Evolutionary conservation across 805 yeast species (phyloP).

Genomic region (Maudiozyma pseudohumilis): DNA sequence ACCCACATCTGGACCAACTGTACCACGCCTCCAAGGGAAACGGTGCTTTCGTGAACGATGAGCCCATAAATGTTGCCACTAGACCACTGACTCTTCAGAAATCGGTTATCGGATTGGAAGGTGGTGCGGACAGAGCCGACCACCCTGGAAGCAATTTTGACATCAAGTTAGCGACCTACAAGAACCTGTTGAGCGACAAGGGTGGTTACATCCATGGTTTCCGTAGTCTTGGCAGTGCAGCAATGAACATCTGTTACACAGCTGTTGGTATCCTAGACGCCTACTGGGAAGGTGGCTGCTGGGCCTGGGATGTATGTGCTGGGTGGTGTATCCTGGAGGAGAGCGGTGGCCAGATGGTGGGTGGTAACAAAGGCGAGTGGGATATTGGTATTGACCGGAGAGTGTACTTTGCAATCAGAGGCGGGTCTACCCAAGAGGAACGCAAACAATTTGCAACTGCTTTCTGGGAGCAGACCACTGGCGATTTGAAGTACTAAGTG

Average conservation of each 20-base stretch:
- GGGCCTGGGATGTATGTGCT: slow-evolving; percentile 62
- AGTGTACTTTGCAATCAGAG: slow-evolving; percentile 50
- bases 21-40: slow-evolving; percentile 46
- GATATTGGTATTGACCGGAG: slow-evolving; percentile 41
- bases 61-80: slow-evolving; percentile 25
- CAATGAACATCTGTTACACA: slow-evolving; percentile 48
- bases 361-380: slow-evolving; percentile 43
- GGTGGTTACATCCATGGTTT: slow-evolving; percentile 56
- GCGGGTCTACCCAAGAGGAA: slow-evolving; percentile 32
- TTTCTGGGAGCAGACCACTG: slow-evolving; percentile 43
- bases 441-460: slow-evolving; percentile 38
- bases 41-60: slow-evolving; percentile 45
- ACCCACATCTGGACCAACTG: slow-evolving; percentile 45
- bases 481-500: slow-evolving; percentile 32
- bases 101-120: slow-evolving; percentile 48
- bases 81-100: slow-evolving; percentile 38
- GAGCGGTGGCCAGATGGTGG: slow-evolving; percentile 49
- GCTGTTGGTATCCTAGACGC: slow-evolving; percentile 51
- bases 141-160: slow-evolving; percentile 43
- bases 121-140: slow-evolving; percentile 52
- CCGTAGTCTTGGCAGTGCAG: slow-evolving; percentile 55
- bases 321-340: slow-evolving; percentile 54
- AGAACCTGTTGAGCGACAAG: slow-evolving; percentile 35
- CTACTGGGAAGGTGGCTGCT: slow-evolving; percentile 66
- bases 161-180: slow-evolving; percentile 40